A percentile compares a stretch with the other conserved stretches of the same genome.
These are phyloP conservation scores for Didymellaceae sp. DNA, from an alignment of 2,329 filamentous ascomycete species.

Conservation along the genomic window DNA sequence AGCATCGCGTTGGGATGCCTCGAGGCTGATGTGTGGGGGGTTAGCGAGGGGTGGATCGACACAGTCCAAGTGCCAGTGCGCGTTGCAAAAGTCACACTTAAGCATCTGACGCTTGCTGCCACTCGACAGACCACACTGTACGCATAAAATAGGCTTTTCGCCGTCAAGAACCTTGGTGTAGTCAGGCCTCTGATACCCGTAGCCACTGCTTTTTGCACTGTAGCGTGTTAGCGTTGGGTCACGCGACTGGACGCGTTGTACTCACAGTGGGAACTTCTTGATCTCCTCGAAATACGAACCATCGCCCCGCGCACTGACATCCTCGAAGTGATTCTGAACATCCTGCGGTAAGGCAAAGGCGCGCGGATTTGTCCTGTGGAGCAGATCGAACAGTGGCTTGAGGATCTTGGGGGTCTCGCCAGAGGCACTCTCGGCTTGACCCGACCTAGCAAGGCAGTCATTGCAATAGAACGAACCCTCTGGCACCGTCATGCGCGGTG, in stretches of 20 bases:
- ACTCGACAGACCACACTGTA: conserved; percentile 72
- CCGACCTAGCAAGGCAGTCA: conserved; percentile 39
- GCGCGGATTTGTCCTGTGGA: conserved; percentile 73
- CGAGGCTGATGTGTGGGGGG: conserved; percentile 65
- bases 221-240: conserved; percentile 34
- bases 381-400: conserved; percentile 67
- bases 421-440: conserved; percentile 33
- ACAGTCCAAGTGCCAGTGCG: conserved; percentile 93
- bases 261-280: conserved; percentile 65
- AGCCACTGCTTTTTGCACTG: conserved; percentile 49
- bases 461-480: conserved; percentile 76
- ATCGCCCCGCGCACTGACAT: conserved; percentile 75
- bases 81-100: conserved; percentile 80
- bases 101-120: conserved; percentile 74
- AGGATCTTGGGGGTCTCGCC: conserved; percentile 49
- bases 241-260: conserved; percentile 37
- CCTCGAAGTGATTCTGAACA: conserved; percentile 78
- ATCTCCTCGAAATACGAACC: conserved; percentile 80
- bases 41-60: conserved; percentile 82
- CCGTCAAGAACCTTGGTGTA: conserved; percentile 69
- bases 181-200: conserved; percentile 50
- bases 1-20: conserved; percentile 66
- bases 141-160: conserved; percentile 79
- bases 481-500: conserved; percentile 59
- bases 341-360: conserved; percentile 73